Conservation (phyloP, 768 basidiomycete genomes). For the Phanerodontia chrysosporium region DNA sequence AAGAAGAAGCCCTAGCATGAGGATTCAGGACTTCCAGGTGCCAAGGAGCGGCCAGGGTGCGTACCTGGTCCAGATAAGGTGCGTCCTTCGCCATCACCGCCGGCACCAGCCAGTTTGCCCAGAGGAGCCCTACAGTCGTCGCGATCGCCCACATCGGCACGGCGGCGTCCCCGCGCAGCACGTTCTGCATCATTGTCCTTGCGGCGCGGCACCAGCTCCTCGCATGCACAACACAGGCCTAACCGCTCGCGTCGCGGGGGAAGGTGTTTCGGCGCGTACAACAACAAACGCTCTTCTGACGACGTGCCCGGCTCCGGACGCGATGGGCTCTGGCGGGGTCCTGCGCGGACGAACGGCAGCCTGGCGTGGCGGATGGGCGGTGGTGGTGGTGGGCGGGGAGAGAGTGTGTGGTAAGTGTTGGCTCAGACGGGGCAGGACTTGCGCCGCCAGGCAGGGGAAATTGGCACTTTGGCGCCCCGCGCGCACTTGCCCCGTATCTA, state of each 20-base stretch:
- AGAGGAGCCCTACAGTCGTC: constrained; percentile 1
- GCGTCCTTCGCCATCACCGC: constrained; percentile 1
- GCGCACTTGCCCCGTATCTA: not conserved
- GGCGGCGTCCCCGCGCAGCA: not conserved
- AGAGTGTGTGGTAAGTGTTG: not conserved
- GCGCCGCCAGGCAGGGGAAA: not conserved
- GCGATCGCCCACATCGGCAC: not conserved
- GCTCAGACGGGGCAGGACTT: not conserved
- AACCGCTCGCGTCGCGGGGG: not conserved
- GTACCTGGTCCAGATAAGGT: constrained; percentile 12
- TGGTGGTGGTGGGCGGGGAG: not conserved
- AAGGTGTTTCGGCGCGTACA: not conserved
- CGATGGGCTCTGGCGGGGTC: not conserved
- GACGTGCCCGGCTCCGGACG: not conserved
- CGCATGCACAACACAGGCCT: not conserved
- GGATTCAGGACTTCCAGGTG: not conserved
- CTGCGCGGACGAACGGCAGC: not conserved
- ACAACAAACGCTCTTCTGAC: not conserved
- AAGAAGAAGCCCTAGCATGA: constrained; percentile 26
- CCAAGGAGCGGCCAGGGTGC: not conserved
- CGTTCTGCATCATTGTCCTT: not conserved
- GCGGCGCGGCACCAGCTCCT: not conserved
- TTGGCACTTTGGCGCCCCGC: not conserved
- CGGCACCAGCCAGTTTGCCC: constrained; percentile 5
- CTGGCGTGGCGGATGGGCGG: not conserved